A percentile compares a stretch with the other conserved stretches of the same genome.
Evolutionary conservation across 495 filamentous ascomycete species (phyloP).

Genomic region (Podospora tetraspora): DNA sequence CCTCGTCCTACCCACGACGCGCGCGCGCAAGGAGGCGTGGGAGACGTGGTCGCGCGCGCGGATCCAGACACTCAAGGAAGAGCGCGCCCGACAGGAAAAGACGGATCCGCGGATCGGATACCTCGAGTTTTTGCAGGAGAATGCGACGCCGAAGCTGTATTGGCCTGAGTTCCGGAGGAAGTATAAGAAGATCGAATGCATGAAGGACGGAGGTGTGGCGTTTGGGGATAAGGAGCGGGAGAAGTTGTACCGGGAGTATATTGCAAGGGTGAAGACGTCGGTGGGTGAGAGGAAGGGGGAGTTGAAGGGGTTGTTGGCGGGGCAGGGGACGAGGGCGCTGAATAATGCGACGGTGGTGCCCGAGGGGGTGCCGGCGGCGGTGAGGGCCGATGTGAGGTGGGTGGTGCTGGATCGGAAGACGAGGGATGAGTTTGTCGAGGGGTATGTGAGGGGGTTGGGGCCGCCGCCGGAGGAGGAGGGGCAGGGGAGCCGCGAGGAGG

Average conservation of each 20-base stretch:
- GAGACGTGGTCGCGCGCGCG: constrained; percentile 71
- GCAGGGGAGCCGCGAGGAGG: constrained; percentile 45
- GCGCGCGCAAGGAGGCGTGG: constrained; percentile 73
- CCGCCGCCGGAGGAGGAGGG: constrained; percentile 54
- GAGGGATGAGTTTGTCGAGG: constrained; percentile 68
- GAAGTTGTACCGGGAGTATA: constrained; percentile 84
- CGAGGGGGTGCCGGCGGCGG: constrained; percentile 54
- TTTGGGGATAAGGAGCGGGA: constrained; percentile 77
- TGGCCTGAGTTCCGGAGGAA: constrained; percentile 96
- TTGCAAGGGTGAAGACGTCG: constrained; percentile 68
- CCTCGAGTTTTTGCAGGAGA: constrained; percentile 71
- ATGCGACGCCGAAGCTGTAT: constrained; percentile 84
- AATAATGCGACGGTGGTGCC: constrained; percentile 60
- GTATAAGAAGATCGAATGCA: constrained; percentile 68
- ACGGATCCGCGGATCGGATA: constrained; percentile 82
- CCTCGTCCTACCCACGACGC: constrained; percentile 73
- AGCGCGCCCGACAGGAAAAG: constrained; percentile 71
- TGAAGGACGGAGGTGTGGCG: constrained; percentile 66
- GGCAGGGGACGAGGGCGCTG: constrained; percentile 29
- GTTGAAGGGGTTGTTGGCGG: constrained; percentile 63
- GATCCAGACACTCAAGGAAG: constrained; percentile 64
- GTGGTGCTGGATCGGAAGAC: constrained; percentile 65
- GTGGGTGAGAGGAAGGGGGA: constrained; percentile 73
- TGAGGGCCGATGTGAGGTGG: constrained; percentile 75
- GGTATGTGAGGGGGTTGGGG: constrained; percentile 67